phyloP scores from a whole-genome alignment of 495 filamentous ascomycete species.

The Parathielavia appendiculata region DNA sequence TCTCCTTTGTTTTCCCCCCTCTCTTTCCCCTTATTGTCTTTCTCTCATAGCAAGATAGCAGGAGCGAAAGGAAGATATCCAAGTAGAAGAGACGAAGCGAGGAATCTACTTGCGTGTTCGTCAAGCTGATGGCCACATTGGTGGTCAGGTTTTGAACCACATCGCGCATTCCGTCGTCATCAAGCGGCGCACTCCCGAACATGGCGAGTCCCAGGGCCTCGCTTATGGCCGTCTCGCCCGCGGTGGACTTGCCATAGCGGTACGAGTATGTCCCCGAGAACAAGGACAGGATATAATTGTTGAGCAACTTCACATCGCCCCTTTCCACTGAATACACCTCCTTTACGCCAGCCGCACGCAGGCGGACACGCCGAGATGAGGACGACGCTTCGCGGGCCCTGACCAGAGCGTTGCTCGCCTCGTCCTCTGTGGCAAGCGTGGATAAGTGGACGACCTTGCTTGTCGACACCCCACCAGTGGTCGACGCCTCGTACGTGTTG shows the following conservation, averaged over 20 bases:
- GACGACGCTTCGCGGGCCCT: background rate
- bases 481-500: slow-evolving; percentile 25
- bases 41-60: no score
- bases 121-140: slow-evolving; percentile 28
- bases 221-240: slow-evolving; percentile 16
- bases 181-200: slow-evolving; percentile 5
- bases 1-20: background rate
- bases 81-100: background rate
- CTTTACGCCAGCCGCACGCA: background rate
- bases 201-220: slow-evolving; percentile 21
- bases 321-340: slow-evolving; percentile 20
- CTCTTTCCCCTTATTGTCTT: no score
- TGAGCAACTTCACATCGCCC: slow-evolving; percentile 16
- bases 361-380: background rate
- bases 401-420: background rate
- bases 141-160: slow-evolving; percentile 20
- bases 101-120: slow-evolving; percentile 23
- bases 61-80: no score
- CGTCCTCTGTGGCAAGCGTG: slow-evolving; percentile 6
- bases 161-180: slow-evolving; percentile 2
- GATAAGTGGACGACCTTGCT: slow-evolving; percentile 22
- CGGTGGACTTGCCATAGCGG: slow-evolving; percentile 6
- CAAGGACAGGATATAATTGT: slow-evolving; percentile 13
- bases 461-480: slow-evolving; percentile 11
- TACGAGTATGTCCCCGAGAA: slow-evolving; percentile 25